phyloP scores from a whole-genome alignment of 371 early-diverging fungal species.

The Nematocida displodere region DNA sequence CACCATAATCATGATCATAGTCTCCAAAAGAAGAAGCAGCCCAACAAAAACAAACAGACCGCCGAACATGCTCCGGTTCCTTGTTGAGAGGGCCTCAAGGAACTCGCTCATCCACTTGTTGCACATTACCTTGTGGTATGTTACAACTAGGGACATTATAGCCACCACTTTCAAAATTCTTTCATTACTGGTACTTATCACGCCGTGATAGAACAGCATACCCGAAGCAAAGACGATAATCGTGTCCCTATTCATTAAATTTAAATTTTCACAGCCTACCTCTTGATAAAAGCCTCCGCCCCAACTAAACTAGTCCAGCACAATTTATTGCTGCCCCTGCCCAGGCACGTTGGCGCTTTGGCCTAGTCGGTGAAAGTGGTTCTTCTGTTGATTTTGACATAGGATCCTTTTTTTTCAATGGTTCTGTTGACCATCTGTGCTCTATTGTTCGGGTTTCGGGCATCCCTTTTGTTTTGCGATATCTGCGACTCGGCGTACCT shows the following conservation, averaged over 20 bases:
- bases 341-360: background rate
- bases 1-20: slow-evolving; percentile 25
- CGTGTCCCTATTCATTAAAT: slow-evolving; percentile 26
- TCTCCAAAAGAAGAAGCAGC: slow-evolving; percentile 7
- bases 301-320: too few relatives aligned
- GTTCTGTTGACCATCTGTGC: slow-evolving; percentile 9
- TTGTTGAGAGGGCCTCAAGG: background rate
- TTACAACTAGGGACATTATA: slow-evolving; percentile 1
- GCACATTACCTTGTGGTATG: slow-evolving; percentile 7
- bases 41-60: slow-evolving; percentile 19
- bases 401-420: slow-evolving; percentile 15
- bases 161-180: background rate
- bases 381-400: slow-evolving; percentile 13
- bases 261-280: background rate
- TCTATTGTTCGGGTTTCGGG: slow-evolving; percentile 10
- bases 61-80: background rate
- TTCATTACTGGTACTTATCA: background rate
- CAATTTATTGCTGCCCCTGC: background rate
- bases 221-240: slow-evolving; percentile 34
- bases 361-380: slow-evolving; percentile 25
- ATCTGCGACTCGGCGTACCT: slow-evolving; percentile 12
- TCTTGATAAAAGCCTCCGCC: too few relatives aligned
- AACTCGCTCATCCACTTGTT: slow-evolving; percentile 13
- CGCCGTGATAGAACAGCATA: slow-evolving; percentile 46
- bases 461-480: background rate